Base-by-base conservation (phyloP, 2,329 filamentous ascomycete genomes). In the Sporothrix variecibatus region DNA sequence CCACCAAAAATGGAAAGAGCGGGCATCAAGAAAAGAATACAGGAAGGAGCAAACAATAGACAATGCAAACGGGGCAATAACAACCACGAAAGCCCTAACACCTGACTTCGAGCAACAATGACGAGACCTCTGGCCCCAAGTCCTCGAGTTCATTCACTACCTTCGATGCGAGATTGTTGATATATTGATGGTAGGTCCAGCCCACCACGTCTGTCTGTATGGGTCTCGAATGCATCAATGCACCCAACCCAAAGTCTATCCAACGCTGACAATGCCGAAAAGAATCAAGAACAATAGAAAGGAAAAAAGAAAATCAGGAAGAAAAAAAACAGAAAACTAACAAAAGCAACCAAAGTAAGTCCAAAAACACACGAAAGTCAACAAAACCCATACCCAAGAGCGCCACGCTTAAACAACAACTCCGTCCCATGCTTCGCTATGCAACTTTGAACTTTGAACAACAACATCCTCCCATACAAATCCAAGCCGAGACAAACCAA, bases 321-420 rank as follows among this genome's bases (percentile, higher is more conserved):
- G 34, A 64, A 11, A 23, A 12, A 12, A 17, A 43, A 43, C 56
- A 20, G 15, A 2, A 1, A 38, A n/a, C 8, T 11, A 53, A 51
- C 46, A 51, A 28, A 26, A 12, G 51, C 28, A 3, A 2, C 23
- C n/a, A 15, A 46, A 9, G n/a, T 17, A 38, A 1, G 20, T 40
- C 20, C 31, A n/a, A 56, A 26, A 40, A 23, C 12, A 12, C 12
- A n/a, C 31, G 2, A 67, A 20, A 15, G 38, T 6, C 20, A 46
- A 26, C n/a, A 17, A 38, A 6, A 9, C n/a, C 34, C 20, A 65
- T 9, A 46, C 62, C 38, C 23, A 46, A 34, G 15, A 46, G 62
- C 38, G 38, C 38, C 62, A 28, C 62, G 62, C 62, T 43, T 65
- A n/a, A 67, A 67, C 40, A 23, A 46, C 62, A 67, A 67, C 62